Percentiles rank a stretch among this genome's conserved stretches.
These are phyloP conservation scores for Malassezia arunalokei DNA, from an alignment of 1,284 basidiomycete genomes.

Conservation along the genomic window DNA sequence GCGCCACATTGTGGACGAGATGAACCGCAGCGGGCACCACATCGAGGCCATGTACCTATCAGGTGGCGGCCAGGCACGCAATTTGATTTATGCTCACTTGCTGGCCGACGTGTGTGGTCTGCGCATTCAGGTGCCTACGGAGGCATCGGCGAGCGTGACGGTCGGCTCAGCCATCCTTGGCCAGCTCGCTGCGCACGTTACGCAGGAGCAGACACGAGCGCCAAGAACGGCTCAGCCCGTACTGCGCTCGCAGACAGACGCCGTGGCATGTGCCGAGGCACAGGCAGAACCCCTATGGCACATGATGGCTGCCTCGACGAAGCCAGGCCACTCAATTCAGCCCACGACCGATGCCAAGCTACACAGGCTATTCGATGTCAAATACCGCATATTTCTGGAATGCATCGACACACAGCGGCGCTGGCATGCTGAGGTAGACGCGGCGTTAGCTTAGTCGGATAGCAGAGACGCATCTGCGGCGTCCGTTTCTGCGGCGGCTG, in stretches of 20 bases:
- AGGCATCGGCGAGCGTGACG: conserved; percentile 68
- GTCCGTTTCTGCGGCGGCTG: neutral
- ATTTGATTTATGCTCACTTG: conserved; percentile 49
- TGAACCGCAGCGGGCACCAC: conserved; percentile 73
- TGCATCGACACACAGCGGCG: conserved; percentile 5
- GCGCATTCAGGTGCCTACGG: conserved; percentile 70
- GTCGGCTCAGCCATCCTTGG: conserved; percentile 87
- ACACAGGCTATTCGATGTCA: conserved; percentile 68
- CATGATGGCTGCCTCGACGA: conserved; percentile 94
- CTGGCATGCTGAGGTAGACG: conserved; percentile 3
- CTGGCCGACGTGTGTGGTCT: conserved; percentile 74
- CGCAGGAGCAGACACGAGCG: neutral
- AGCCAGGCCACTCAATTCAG: conserved; percentile 63
- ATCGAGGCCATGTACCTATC: conserved; percentile 82
- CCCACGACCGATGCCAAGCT: conserved; percentile 53
- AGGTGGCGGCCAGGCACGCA: conserved; percentile 47
- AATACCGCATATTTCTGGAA: conserved; percentile 55
- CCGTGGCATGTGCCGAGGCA: conserved; percentile 50
- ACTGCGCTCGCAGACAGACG: conserved; percentile 47
- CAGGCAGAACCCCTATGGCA: conserved; percentile 69
- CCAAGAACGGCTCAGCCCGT: neutral
- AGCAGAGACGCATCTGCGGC: neutral
- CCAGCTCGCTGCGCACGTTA: conserved; percentile 64
- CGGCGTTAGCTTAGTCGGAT: conserved; percentile 1
- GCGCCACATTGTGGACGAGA: conserved; percentile 79